Evolutionary conservation across 1,284 basidiomycete genomes (phyloP).

Genomic region (Agaricales sp.): DNA sequence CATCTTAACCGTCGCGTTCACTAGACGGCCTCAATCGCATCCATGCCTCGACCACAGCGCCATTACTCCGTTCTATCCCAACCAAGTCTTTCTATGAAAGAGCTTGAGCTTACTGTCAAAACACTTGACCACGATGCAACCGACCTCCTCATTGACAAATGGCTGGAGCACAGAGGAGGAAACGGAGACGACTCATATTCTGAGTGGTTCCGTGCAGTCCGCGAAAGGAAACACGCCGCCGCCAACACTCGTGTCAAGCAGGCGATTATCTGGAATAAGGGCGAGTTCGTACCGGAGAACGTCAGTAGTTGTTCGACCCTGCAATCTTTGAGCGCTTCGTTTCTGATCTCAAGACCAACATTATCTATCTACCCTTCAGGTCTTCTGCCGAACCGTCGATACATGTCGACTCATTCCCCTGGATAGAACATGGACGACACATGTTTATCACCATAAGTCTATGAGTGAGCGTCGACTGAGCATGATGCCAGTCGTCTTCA

Average conservation of each 20-base stretch:
- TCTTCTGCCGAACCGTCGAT: conserved; percentile 62
- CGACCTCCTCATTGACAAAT: conserved; percentile 68
- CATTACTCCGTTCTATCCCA: conserved; percentile 57
- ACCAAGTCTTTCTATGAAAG: conserved; percentile 57
- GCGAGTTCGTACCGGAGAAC: conserved; percentile 65
- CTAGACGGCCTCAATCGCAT: too few species aligned
- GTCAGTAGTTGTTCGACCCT: conserved; percentile 22
- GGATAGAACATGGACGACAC: conserved; percentile 69
- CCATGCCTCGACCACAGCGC: too few species aligned
- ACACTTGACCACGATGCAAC: conserved; percentile 64
- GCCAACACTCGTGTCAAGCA: conserved; percentile 41
- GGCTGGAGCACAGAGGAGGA: conserved; percentile 56
- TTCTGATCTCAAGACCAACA: background rate
- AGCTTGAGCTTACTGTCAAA: conserved; percentile 44
- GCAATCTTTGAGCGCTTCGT: background rate
- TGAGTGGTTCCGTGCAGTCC: conserved; percentile 61
- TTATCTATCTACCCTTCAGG: background rate
- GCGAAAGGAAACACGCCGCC: conserved; percentile 46
- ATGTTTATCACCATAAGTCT: conserved; percentile 64
- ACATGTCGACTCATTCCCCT: conserved; percentile 64
- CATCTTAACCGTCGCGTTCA: too few species aligned
- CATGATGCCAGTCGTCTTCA: conserved; percentile 71
- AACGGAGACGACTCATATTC: conserved; percentile 51
- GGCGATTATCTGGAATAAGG: conserved; percentile 63
- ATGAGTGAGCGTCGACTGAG: conserved; percentile 60